Base-by-base conservation (phyloP, 176 grass and related monocot species). In the Saccharum officinarum region DNA sequence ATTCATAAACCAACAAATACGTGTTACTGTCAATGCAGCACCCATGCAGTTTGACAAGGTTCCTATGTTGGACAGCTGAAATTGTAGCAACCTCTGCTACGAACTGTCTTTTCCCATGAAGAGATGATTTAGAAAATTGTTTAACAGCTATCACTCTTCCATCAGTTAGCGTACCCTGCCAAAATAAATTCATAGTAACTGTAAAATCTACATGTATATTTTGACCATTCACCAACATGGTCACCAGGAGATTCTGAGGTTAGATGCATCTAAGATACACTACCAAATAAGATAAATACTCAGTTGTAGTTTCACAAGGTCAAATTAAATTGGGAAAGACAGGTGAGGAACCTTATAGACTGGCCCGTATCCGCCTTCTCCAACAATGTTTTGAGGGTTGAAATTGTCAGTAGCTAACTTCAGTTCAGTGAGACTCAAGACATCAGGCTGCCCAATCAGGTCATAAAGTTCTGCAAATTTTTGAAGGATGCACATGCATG, bases 141-240 rank as follows among this genome's bases (percentile, higher is more conserved):
- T 95, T 95, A 25, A 95, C 87, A 80, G 90, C 92, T 77, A 95
- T 62, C 1, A 74, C 37, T 79, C 87, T 87, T 71, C 92, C 92
- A 76, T 95, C 90, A 60, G 60, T 14, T 44, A 95, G 66, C 37
- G 34, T 89, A 25, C 90, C 92, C 90, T 95, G 6, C 68, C 41
- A 13, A 37, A 67, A 52, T 4, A 33, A 18, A 20, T 20, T 6
- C 30, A 34, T n/a, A n/a, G 55, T 59, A 59, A 22, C 54, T 10
- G 45, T 23, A 44, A 45, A 44, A 45, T n/a, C 23, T 45, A 15
- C 40, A 45, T 45, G 22, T 15, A 45, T 26, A 40, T 40, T 60
- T 60, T 60, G 49, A 77, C 50, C 34, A 25, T 7, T 26, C 7
- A 26, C 6, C 34, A 78, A 25, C 18, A 38, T 31, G 15, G 15